Evolutionary conservation across 768 basidiomycete species (phyloP).

Genomic region (Crassisporium funariophilum): DNA sequence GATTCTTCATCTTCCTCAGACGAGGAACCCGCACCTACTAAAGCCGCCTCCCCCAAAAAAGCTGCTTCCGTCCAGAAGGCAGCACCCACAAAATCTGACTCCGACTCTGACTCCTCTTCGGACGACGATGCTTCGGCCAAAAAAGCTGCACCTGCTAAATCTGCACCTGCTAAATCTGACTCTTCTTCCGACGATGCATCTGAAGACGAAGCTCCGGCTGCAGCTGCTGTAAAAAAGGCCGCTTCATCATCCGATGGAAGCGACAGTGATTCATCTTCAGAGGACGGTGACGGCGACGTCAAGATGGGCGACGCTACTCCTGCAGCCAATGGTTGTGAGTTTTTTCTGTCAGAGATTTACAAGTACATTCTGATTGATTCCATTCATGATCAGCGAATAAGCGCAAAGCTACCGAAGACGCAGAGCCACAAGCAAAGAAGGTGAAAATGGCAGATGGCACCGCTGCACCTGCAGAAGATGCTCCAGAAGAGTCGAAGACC

Average conservation of each 20-base stretch:
- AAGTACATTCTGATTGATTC: constrained; percentile 1
- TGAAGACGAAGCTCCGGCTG: constrained; percentile 19
- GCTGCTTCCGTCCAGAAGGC: constrained; percentile 9
- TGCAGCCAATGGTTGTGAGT: constrained; percentile 28
- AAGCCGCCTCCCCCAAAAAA: constrained; percentile 15
- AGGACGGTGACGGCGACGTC: constrained; percentile 54
- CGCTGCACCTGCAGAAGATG: constrained; percentile 41
- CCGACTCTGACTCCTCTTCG: constrained; percentile 22
- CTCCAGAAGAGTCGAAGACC: constrained; percentile 55
- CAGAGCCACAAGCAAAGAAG: constrained; percentile 73
- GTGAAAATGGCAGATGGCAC: constrained; percentile 69
- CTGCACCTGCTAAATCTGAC: constrained; percentile 9
- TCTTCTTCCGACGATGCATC: constrained; percentile 14
- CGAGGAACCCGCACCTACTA: constrained; percentile 22
- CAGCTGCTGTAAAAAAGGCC: constrained; percentile 9
- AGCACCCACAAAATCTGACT: constrained; percentile 19
- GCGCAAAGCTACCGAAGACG: constrained; percentile 76
- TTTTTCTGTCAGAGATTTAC: neutral
- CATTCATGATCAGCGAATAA: constrained; percentile 51
- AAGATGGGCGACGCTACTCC: constrained; percentile 55
- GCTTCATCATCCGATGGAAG: constrained; percentile 28
- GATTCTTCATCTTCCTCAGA: constrained; percentile 21
- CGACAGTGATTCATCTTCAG: constrained; percentile 30
- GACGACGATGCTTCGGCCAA: constrained; percentile 24
- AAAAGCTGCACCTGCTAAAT: constrained; percentile 22